Conservation (phyloP, 805 yeast species). For the Suhomyces emberorum region DNA sequence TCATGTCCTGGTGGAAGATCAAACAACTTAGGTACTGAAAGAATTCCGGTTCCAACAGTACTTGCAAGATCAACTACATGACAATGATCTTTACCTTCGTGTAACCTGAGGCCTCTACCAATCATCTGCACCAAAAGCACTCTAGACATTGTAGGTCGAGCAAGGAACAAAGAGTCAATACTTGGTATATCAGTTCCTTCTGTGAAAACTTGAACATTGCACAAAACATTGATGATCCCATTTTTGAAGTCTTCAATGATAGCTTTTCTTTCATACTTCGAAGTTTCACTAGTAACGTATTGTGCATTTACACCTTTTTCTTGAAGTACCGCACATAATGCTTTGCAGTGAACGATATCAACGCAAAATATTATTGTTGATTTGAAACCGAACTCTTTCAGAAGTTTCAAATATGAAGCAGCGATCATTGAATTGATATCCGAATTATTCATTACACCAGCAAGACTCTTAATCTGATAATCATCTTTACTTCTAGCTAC, state of each 20-base stretch:
- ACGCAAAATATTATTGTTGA: constrained; percentile 79
- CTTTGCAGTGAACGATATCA: constrained; percentile 62
- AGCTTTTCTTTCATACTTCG: constrained; percentile 45
- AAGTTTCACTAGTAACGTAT: constrained; percentile 67
- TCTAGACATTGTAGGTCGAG: constrained; percentile 77
- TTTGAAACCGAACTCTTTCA: constrained; percentile 37
- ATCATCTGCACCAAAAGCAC: constrained; percentile 80
- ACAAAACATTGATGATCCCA: constrained; percentile 65
- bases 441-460: constrained; percentile 52
- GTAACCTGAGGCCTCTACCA: constrained; percentile 79
- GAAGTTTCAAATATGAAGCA: constrained; percentile 43
- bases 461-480: constrained; percentile 49
- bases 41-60: constrained; percentile 48
- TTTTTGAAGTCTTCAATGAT: constrained; percentile 56
- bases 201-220: constrained; percentile 88
- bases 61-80: constrained; percentile 79
- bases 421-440: constrained; percentile 57
- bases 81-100: constrained; percentile 60
- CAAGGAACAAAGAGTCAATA: constrained; percentile 74
- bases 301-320: constrained; percentile 64
- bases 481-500: constrained; percentile 44
- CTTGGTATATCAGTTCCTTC: constrained; percentile 95
- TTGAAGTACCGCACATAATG: constrained; percentile 51
- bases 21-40: constrained; percentile 33
- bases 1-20: constrained; percentile 28